Evolutionary conservation across 108 stramenopile genomes (phyloP).

Genomic region (Cafeteria roenbergensis): DNA sequence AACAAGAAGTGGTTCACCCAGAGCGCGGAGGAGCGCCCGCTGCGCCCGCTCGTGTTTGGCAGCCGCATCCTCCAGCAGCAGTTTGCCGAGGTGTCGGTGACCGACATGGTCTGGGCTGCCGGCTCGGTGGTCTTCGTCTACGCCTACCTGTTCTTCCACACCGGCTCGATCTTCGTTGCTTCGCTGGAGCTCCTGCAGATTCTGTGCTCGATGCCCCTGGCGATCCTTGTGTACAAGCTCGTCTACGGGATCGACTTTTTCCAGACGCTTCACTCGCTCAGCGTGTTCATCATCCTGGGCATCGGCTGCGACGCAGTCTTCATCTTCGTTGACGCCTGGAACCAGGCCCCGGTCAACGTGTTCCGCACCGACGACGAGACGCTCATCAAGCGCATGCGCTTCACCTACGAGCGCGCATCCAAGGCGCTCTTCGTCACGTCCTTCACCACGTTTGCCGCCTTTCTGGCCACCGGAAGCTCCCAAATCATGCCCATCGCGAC

Average conservation of each 20-base stretch:
- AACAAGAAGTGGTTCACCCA: neutral
- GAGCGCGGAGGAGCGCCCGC: neutral
- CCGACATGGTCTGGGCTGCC: constrained; percentile 1
- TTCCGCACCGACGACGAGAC: neutral
- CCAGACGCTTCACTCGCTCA: constrained; percentile 15
- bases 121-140: constrained; percentile 6
- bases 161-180: neutral
- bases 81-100: neutral
- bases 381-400: constrained; percentile 4
- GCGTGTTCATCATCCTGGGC: constrained; percentile 26
- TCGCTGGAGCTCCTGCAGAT: constrained; percentile 14
- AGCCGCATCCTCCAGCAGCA: neutral
- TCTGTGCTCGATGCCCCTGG: constrained; percentile 11
- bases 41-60: constrained; percentile 3
- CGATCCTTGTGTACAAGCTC: constrained; percentile 20
- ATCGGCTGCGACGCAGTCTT: constrained; percentile 26
- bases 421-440: constrained; percentile 1
- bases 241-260: constrained; percentile 19
- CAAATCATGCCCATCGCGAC: constrained; percentile 21
- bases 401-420: constrained; percentile 1
- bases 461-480: constrained; percentile 22
- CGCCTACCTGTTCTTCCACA: constrained; percentile 1
- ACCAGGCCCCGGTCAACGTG: constrained; percentile 1
- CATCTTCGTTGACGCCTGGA: constrained; percentile 22
- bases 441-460: constrained; percentile 16